Base-by-base conservation (phyloP, 495 filamentous ascomycete genomes). In the Hyaloscypha hepaticicola region DNA sequence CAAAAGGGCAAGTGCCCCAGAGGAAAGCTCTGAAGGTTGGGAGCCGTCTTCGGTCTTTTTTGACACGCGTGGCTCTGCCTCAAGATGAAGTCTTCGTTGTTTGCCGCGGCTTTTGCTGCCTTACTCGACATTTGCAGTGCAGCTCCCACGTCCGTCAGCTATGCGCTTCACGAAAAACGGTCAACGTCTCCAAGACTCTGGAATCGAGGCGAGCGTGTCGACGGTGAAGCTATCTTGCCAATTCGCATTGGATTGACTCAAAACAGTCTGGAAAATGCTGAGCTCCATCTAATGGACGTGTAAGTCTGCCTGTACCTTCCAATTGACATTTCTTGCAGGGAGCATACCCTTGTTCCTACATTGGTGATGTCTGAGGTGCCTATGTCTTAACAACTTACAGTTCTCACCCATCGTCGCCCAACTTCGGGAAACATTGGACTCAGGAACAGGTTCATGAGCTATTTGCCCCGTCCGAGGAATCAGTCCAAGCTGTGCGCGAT, bases 221-320 rank as follows among this genome's bases (percentile, higher is more conserved):
- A 61, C 3, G n/a, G 58, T 1, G 57, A 60, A 28, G 57, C 64
- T 6, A 64, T 64, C 31, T 27, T 85, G 2, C 80, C 81, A 3
- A 77, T 85, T 29, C 76, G 80, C 27, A 82, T 85, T 62, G 83
- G 78, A 5, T 66, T 85, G 67, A 76, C 69, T 19, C 83, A 85
- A 69, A 74, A 69, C 22, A 84, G 83, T 55, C 56, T 84, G 21
- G 77, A 83, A 28, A 66, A 72, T 50, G 80, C 76, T 2, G 75
- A 83, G 66, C 79, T 79, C 19, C 75, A 79, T 31, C 73, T 86
- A 1, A 84, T 84, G 80, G 74, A 80, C 56, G 73, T 85, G 64
- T 66, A 33, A 66, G 64, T 61, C 7, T 58, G n/a, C 21, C 12
- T 45, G 41, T 72, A 82, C 29, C 58, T n/a, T 60, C 19, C 3